A percentile compares a stretch with the other conserved stretches of the same genome.
Conservation (phyloP, 768 basidiomycete genomes). For the Hericium rajendrae region DNA sequence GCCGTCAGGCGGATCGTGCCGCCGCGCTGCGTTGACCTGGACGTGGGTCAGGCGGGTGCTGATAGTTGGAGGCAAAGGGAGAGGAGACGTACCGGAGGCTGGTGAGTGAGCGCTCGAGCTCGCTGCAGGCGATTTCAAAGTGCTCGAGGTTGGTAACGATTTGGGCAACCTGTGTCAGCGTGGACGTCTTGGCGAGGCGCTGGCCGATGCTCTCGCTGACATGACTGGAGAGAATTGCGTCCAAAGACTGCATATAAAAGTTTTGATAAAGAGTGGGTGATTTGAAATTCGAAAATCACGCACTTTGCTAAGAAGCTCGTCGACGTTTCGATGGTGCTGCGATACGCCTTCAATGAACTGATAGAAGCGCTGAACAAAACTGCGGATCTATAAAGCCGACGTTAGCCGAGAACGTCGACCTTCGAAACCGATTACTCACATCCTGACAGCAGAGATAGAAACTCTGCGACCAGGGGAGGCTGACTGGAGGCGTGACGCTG, state of each 20-base stretch:
- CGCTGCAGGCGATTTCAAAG: constrained; percentile 75
- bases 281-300: neutral
- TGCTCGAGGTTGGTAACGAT: constrained; percentile 90
- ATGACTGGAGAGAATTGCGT: constrained; percentile 66
- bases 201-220: constrained; percentile 70
- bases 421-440: constrained; percentile 29
- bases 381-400: constrained; percentile 49
- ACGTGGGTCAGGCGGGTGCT: neutral
- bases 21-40: constrained; percentile 74
- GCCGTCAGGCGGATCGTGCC: constrained; percentile 68
- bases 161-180: constrained; percentile 85
- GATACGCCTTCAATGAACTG: constrained; percentile 93
- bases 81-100: constrained; percentile 55
- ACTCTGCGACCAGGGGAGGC: constrained; percentile 89
- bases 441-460: constrained; percentile 94
- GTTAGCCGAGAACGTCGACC: neutral
- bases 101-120: constrained; percentile 78
- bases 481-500: constrained; percentile 57
- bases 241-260: constrained; percentile 55
- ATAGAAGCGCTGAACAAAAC: constrained; percentile 91
- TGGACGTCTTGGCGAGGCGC: constrained; percentile 65
- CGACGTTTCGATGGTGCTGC: constrained; percentile 85
- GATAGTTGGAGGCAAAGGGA: neutral
- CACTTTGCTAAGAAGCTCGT: constrained; percentile 85
- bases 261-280: neutral